A percentile compares a stretch with the other conserved stretches of the same genome.
These are phyloP conservation scores for Macrophomina tecta DNA, from an alignment of 2,329 filamentous ascomycete genomes.

Conservation along the genomic window DNA sequence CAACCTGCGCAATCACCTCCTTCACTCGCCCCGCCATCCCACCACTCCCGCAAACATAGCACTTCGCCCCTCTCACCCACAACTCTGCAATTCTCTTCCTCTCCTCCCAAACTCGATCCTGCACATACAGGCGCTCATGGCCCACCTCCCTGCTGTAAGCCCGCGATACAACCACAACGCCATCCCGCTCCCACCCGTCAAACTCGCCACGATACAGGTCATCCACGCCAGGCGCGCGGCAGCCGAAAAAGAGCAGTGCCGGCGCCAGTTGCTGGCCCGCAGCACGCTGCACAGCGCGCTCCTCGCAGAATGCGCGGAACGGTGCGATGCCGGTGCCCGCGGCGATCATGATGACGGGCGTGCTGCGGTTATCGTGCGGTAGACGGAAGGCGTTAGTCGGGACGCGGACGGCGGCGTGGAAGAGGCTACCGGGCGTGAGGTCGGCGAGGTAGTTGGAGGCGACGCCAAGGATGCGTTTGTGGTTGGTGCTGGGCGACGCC, in stretches of 20 bases:
- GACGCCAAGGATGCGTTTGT: conserved; percentile 36
- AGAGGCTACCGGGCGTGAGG: conserved; percentile 39
- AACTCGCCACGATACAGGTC: conserved; percentile 67
- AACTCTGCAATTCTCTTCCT: conserved; percentile 51
- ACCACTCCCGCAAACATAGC: conserved; percentile 69
- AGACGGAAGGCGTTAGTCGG: conserved; percentile 47
- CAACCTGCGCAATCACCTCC: conserved; percentile 50
- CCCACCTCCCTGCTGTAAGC: conserved; percentile 61
- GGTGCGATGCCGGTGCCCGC: conserved; percentile 41
- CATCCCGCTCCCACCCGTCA: conserved; percentile 63
- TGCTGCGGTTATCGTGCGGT: conserved; percentile 39
- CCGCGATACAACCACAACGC: conserved; percentile 66
- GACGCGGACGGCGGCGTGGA: conserved; percentile 42
- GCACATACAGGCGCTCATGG: conserved; percentile 51
- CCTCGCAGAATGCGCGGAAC: conserved; percentile 42
- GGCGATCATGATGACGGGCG: conserved; percentile 55
- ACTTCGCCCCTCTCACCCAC: conserved; percentile 58
- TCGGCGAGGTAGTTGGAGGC: conserved; percentile 44
- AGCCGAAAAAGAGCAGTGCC: conserved; percentile 67
- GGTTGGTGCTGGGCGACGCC: conserved; percentile 42
- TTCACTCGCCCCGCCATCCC: conserved; percentile 54
- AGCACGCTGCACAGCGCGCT: conserved; percentile 33
- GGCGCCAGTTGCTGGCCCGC: conserved; percentile 53
- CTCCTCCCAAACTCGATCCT: conserved; percentile 59
- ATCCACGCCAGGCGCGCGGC: conserved; percentile 60